Base-by-base conservation (phyloP, 495 filamentous ascomycete genomes). In the Penicillium salamii region DNA sequence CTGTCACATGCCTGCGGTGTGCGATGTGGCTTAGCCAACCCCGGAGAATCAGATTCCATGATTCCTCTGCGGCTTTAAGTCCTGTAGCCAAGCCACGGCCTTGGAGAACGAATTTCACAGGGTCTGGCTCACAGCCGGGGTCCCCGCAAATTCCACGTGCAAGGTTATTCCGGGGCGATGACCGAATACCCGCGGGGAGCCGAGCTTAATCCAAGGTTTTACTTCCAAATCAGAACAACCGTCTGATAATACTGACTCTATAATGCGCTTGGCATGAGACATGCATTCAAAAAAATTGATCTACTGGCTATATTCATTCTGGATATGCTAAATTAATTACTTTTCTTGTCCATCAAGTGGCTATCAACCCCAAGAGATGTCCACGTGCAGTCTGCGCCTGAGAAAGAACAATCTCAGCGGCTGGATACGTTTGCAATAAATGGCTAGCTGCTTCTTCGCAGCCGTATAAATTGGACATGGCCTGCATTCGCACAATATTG, bases 1-100 rank as follows among this genome's bases (percentile, higher is more conserved):
- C 53, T 49, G 29, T 52, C 53, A 41, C 53, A 55, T 33, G 47
- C 52, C 17, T 33, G 44, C 34, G 34, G 20, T 12, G 44, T 47
- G 34, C 44, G 43, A 11, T 3, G 34, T 29, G 33, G 7, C 17
- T 38, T 47, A n/a, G 24, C 2, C 7, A n/a, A 13, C 9, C 11
- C 21, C 7, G 44, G 17, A 13, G 41, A 20, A 5, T 19, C 20
- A 21, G 33, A 20, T n/a, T 42, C 33, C 44, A 38, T 47, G 15
- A 17, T n/a, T 28, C 28, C 13, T 33, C n/a, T 15, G 12, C 31
- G n/a, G 28, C 7, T 11, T 2, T 17, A 37, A n/a, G 35, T 20
- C 8, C 15, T 26, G 13, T 26, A 26, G 12, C 23, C 20, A 23
- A 20, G 41, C 15, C 46, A 8, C n/a, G n/a, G 24, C 7, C 7